phyloP scores from a whole-genome alignment of 768 basidiomycete species.

The Lactarius psammicola region DNA sequence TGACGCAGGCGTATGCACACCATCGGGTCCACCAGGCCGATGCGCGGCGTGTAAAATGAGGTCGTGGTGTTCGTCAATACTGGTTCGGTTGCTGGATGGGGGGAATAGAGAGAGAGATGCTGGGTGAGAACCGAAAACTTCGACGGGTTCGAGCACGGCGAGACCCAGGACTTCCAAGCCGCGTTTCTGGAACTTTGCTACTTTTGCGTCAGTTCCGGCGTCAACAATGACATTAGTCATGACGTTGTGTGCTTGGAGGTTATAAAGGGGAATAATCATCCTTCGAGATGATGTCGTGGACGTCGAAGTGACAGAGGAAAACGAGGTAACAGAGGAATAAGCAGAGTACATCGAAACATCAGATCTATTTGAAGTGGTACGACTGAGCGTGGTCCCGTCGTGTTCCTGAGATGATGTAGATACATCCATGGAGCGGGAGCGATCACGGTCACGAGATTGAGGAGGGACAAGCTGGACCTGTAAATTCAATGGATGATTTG shows the following conservation, averaged over 20 bases:
- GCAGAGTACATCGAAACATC: constrained; percentile 45
- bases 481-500: constrained; percentile 85
- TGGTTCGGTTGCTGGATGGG: constrained; percentile 33
- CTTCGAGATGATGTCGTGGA: constrained; percentile 54
- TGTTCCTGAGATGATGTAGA: constrained; percentile 35
- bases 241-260: constrained; percentile 84
- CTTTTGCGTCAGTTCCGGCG: constrained; percentile 67
- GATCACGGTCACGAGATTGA: constrained; percentile 42
- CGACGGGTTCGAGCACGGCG: constrained; percentile 75
- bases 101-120: constrained; percentile 23
- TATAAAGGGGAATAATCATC: constrained; percentile 82
- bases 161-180: constrained; percentile 78
- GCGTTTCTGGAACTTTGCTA: constrained; percentile 69
- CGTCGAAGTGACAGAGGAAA: constrained; percentile 36
- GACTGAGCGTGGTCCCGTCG: constrained; percentile 35
- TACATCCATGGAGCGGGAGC: constrained; percentile 46
- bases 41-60: background rate
- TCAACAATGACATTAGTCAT: constrained; percentile 84
- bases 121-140: constrained; percentile 53
- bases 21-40: constrained; percentile 16
- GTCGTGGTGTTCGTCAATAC: constrained; percentile 32
- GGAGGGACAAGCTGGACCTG: constrained; percentile 91
- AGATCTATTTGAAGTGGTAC: constrained; percentile 53
- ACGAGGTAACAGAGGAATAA: constrained; percentile 49
- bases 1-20: constrained; percentile 25